A percentile compares a stretch with the other conserved stretches of the same genome.
These are phyloP conservation scores for Populus tomentosa DNA, from an alignment of 441 rosid genomes.

Conservation along the genomic window DNA sequence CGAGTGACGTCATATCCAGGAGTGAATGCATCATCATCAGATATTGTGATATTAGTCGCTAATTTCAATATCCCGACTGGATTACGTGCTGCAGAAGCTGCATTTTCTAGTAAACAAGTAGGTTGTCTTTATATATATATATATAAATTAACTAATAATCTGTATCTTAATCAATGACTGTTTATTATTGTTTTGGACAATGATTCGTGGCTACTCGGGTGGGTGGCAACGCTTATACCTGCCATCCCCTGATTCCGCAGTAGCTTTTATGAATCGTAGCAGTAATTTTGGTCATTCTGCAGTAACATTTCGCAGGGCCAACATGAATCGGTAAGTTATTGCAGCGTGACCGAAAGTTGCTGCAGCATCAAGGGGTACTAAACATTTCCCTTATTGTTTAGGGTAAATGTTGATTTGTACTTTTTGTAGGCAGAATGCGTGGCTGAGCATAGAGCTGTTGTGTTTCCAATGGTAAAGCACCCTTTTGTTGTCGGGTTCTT, in stretches of 20 bases:
- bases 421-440: conserved; percentile 56
- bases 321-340: not conserved
- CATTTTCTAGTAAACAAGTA: conserved; percentile 72
- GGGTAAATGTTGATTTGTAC: not conserved
- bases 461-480: conserved; percentile 89
- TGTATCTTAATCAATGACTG: not conserved
- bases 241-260: not conserved
- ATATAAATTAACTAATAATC: too few relatives aligned
- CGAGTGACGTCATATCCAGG: conserved; percentile 57
- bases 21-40: conserved; percentile 29
- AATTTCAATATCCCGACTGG: conserved; percentile 69
- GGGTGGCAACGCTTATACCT: not conserved
- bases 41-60: conserved; percentile 63
- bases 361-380: not conserved
- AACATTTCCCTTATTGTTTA: not conserved
- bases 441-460: conserved; percentile 58
- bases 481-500: conserved; percentile 88
- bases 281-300: not conserved
- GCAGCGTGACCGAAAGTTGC: not conserved
- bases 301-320: not conserved
- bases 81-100: conserved; percentile 79
- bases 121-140: not conserved
- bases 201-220: not conserved
- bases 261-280: not conserved
- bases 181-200: not conserved